A percentile compares a stretch with the other conserved stretches of the same genome.
These are phyloP conservation scores for Saccharomycopsis sp. DNA, from an alignment of 805 yeast species.

Conservation along the genomic window DNA sequence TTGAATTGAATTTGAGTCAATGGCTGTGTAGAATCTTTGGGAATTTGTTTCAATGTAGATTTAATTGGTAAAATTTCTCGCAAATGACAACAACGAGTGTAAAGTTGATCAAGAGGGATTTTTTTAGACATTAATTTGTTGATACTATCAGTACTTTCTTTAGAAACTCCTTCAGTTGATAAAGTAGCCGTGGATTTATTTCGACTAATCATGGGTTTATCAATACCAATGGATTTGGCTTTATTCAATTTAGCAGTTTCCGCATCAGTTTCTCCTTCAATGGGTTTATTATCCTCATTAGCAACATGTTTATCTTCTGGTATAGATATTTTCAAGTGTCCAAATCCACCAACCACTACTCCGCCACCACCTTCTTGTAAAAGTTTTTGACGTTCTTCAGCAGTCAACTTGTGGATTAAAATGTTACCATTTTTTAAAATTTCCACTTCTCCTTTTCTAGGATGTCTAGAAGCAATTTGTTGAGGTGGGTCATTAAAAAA, in stretches of 20 bases:
- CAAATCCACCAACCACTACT: slow-evolving; percentile 71
- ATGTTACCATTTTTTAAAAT: slow-evolving; percentile 43
- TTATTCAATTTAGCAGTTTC: slow-evolving; percentile 23
- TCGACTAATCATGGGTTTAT: slow-evolving; percentile 33
- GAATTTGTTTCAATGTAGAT: slow-evolving; percentile 73
- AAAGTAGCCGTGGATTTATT: slow-evolving; percentile 23
- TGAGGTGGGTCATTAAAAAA: slow-evolving; percentile 81
- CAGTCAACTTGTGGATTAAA: slow-evolving; percentile 42
- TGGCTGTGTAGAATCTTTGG: slow-evolving; percentile 68
- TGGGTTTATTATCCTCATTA: background rate
- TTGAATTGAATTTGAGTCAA: slow-evolving; percentile 58
- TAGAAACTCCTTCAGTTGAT: background rate
- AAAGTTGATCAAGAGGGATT: slow-evolving; percentile 50
- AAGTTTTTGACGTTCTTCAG: slow-evolving; percentile 40
- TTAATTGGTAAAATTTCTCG: slow-evolving; percentile 90
- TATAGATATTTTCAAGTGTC: slow-evolving; percentile 48
- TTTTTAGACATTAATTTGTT: slow-evolving; percentile 11
- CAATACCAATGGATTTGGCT: slow-evolving; percentile 28
- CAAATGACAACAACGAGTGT: slow-evolving; percentile 87
- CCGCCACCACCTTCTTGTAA: slow-evolving; percentile 45
- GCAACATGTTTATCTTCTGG: slow-evolving; percentile 19
- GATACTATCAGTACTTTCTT: slow-evolving; percentile 7
- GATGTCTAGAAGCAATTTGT: slow-evolving; percentile 73
- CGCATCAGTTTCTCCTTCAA: background rate
- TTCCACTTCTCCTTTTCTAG: slow-evolving; percentile 76